Conservation (phyloP, 352 stramenopile genomes). For the Phytophthora sansomeana region DNA sequence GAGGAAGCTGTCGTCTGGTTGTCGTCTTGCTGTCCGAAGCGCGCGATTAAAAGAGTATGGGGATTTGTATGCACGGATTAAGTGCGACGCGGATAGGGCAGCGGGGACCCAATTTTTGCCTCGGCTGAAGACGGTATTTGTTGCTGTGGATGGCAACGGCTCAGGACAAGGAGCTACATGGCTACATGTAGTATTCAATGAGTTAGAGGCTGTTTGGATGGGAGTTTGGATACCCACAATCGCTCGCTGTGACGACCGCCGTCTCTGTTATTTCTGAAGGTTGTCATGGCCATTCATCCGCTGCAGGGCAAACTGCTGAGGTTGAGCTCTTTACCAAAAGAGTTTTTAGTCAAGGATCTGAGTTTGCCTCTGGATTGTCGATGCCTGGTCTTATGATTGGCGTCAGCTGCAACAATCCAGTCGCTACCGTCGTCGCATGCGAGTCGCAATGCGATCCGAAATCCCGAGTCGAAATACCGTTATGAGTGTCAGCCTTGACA, state of each 20-base stretch:
- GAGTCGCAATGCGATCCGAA: neutral
- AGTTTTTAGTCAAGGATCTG: too few species aligned
- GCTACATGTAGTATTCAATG: too few species aligned
- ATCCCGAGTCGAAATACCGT: neutral
- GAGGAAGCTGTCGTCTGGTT: conserved; percentile 1
- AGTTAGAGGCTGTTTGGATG: too few species aligned
- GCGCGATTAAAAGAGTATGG: neutral
- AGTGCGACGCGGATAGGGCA: neutral
- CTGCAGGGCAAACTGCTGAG: too few species aligned
- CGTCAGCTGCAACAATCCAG: conserved; percentile 1
- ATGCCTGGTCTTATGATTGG: neutral
- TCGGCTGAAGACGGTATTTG: too few species aligned
- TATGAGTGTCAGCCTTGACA: neutral
- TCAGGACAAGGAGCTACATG: neutral
- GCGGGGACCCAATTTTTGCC: neutral
- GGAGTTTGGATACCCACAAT: too few species aligned
- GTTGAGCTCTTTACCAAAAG: too few species aligned
- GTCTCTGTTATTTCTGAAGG: too few species aligned
- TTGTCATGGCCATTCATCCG: too few species aligned
- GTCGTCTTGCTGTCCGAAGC: conserved; percentile 22
- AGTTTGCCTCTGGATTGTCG: neutral
- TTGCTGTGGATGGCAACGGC: too few species aligned
- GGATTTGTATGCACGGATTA: neutral
- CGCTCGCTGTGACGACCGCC: too few species aligned
- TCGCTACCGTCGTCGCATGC: neutral